Base-by-base conservation (phyloP, 305 asterid genomes). In the Fraxinus dipetala region DNA sequence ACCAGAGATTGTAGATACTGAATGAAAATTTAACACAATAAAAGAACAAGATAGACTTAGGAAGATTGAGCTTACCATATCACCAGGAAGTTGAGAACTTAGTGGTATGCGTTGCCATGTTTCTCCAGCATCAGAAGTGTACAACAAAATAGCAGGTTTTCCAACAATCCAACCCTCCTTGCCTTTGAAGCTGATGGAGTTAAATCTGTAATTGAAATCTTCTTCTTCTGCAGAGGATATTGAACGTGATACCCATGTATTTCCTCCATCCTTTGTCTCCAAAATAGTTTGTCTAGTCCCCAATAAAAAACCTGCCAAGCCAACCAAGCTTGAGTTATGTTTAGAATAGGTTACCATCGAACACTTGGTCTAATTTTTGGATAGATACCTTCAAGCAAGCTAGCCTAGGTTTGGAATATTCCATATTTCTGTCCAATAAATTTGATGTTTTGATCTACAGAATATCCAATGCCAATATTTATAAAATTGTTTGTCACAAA, bases 91-190 rank as follows among this genome's bases (percentile, higher is more conserved):
- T 86, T 90, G 92, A 81, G 92, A 75, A 83, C 92, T 90, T 86
- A 90, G 84, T 26, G 94, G 92, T 84, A 90, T 81, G 18, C 94
- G 86, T 76, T 88, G 80, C 94, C 94, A 90, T 59, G 61, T 90
- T 76, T 90, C 90, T 76, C 94, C 94, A 54, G 92, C 87, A 88
- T 91, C 92, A 6, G 91, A 84, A 78, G 92, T 91, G 81, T 93
- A 87, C 88, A 96, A 78, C 81, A 94, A 79, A 83, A 96, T 93
- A 75, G 98, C 90, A 24, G 99, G 99, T 86, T 96, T 94, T 84
- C 98, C 99, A 70, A 96, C 86, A 85, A 96, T 93, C 98, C 99
- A 96, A 26, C 99, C 99, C 87, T 96, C 98, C 79, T 93, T 96
- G 51, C 98, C 99, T 82, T 88, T 91, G 90, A 96, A 96, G 87